Evolutionary conservation across 192 early-diverging fungal genomes (phyloP), one percentile per base, ranked within the genome.

Genomic region (Coemansia sp.): DNA sequence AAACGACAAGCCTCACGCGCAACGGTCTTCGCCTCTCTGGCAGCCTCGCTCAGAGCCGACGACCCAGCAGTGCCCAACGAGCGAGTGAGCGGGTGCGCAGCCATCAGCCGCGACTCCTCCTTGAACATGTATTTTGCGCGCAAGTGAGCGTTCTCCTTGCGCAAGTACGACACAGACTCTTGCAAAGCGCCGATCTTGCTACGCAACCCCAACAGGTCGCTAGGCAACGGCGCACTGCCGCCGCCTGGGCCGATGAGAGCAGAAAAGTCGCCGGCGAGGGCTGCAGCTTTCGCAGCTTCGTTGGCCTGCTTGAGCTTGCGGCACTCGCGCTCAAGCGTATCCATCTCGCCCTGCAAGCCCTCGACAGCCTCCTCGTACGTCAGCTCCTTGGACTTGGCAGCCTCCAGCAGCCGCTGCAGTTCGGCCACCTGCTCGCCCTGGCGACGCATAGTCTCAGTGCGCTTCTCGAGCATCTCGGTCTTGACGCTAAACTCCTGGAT

Each of bases 401-500:
- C 87, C 20, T 83, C 75, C 3, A 94, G 77, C 31, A 87, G 72
- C 49, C 83, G 68, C 70, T 94, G 90, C 62, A 95, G 71, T 34
- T 80, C 78, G 7, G 46, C 70, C 7, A 91, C 89, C 22, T 86
- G 88, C 29, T 90, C 91, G 5, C 84, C 83, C 81, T 93, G 89
- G 64, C 92, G 88, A 42, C 87, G 88, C 62, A 87, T 83, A n/a
- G 77, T 51, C 42, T 91, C 93, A 57, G 88, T 87, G 31, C 92
- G 88, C 76, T 90, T 94, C 77, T 94, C 94, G n/a, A 95, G 88
- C 63, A 95, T 74, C 51, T 93, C 92, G 5, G 94, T 88, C 75
- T 91, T 91, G 61, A 95, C 88, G 34, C 74, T 68, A 16, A 75
- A 78, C 77, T 97, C 95, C 75, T 93, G 91, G 41, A 95, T 69